phyloP scores from a whole-genome alignment of 164 flowering plant genomes.

The Macadamia integrifolia region DNA sequence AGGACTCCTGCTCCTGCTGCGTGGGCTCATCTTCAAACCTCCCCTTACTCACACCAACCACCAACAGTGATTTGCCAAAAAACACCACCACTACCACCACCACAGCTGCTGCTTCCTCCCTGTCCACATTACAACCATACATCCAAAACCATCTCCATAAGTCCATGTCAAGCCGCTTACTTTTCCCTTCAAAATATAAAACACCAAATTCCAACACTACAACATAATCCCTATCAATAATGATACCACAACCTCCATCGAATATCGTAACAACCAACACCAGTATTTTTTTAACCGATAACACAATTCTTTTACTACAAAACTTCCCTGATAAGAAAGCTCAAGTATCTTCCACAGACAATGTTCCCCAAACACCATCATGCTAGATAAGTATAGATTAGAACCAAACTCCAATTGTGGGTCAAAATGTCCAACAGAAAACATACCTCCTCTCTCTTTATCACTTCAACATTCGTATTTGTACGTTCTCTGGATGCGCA shows the following conservation, averaged over 20 bases:
- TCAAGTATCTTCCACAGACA: constrained; percentile 1
- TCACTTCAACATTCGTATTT: background rate
- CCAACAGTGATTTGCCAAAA: constrained; percentile 24
- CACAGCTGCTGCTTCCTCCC: constrained; percentile 40
- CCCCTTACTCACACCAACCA: constrained; percentile 21
- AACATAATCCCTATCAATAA: constrained; percentile 16
- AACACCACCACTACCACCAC: constrained; percentile 28
- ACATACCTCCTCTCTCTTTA: background rate
- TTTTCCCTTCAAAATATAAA: constrained; percentile 21
- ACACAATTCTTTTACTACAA: constrained; percentile 14
- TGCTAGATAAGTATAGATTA: background rate
- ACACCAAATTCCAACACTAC: constrained; percentile 21
- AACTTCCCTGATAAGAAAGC: background rate
- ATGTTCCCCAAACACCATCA: background rate
- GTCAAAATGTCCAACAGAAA: background rate
- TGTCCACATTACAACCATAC: constrained; percentile 51
- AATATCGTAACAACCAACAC: constrained; percentile 8
- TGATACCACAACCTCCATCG: constrained; percentile 13
- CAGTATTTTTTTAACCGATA: background rate
- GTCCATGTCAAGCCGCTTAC: constrained; percentile 23
- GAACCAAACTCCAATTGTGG: background rate
- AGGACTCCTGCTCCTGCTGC: constrained; percentile 41
- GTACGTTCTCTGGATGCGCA: background rate
- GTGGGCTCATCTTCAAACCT: constrained; percentile 37
- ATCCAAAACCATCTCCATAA: constrained; percentile 38